Percentiles rank a stretch among this genome's conserved stretches.
Evolutionary conservation across 352 stramenopile species (phyloP).

Genomic region (Globisporangium mamillatum): DNA sequence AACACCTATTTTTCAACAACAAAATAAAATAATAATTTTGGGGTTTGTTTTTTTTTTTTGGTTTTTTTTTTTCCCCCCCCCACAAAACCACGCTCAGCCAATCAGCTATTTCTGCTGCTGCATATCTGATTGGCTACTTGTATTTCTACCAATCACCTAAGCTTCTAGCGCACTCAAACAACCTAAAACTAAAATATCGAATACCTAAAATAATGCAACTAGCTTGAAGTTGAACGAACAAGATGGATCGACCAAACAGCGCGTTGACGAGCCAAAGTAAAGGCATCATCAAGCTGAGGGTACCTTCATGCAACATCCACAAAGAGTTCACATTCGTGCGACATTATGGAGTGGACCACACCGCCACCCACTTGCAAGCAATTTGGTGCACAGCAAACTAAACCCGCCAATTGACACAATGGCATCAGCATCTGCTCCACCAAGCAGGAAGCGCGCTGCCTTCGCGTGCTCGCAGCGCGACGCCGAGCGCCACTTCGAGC

Average conservation of each 20-base stretch:
- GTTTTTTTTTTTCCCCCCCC: too few species aligned
- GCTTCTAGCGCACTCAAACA: too few species aligned
- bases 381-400: neutral
- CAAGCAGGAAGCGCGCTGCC: slow-evolving; percentile 1
- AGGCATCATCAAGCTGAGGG: neutral
- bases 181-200: too few species aligned
- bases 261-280: neutral
- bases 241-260: neutral
- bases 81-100: too few species aligned
- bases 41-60: too few species aligned
- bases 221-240: neutral
- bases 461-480: slow-evolving; percentile 12
- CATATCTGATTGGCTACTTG: too few species aligned
- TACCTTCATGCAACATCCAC: neutral
- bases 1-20: too few species aligned
- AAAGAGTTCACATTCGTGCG: neutral
- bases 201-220: too few species aligned
- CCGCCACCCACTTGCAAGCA: neutral
- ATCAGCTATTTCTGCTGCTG: too few species aligned
- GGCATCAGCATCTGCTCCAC: neutral
- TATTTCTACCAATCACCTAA: too few species aligned
- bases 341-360: neutral
- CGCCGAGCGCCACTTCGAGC: slow-evolving; percentile 37
- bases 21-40: too few species aligned
- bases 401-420: neutral